Evolutionary conservation across 768 basidiomycete species (phyloP).

Genomic region (Phlebiopsis gigantea): DNA sequence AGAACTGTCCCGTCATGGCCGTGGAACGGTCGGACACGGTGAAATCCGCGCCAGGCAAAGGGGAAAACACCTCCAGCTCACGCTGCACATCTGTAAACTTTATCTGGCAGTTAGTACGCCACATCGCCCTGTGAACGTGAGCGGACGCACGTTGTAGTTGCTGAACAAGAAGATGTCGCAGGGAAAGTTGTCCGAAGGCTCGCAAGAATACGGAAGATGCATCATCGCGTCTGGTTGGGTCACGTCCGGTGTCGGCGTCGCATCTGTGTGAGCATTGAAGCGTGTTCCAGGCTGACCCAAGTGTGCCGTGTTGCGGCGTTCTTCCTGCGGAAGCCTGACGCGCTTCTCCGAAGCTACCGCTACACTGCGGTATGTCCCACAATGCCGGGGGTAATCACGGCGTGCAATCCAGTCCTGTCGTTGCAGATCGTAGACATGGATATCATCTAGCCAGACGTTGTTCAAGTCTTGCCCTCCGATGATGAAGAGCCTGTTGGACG

Average conservation of each 20-base stretch:
- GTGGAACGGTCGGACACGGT: conserved; percentile 75
- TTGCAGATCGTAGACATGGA: conserved; percentile 82
- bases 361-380: conserved; percentile 93
- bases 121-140: neutral
- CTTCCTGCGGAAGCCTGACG: conserved; percentile 66
- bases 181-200: conserved; percentile 68
- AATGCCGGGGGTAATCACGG: conserved; percentile 84
- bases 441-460: conserved; percentile 91
- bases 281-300: conserved; percentile 54
- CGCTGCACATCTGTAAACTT: conserved; percentile 94
- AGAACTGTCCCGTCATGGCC: conserved; percentile 73
- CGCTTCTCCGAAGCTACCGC: conserved; percentile 69
- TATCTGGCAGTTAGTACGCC: neutral
- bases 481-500: conserved; percentile 78
- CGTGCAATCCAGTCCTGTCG: conserved; percentile 72
- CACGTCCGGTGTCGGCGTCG: conserved; percentile 36
- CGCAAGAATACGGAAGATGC: conserved; percentile 73
- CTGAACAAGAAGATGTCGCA: conserved; percentile 90
- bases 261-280: conserved; percentile 46
- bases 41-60: conserved; percentile 70
- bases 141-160: conserved; percentile 81
- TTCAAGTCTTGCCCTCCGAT: conserved; percentile 94
- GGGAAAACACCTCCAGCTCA: conserved; percentile 89
- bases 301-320: conserved; percentile 31
- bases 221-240: conserved; percentile 56